Evolutionary conservation across 108 stramenopile species (phyloP), one percentile per base, ranked within the genome.

Genomic region (Epithemia pelagica): DNA sequence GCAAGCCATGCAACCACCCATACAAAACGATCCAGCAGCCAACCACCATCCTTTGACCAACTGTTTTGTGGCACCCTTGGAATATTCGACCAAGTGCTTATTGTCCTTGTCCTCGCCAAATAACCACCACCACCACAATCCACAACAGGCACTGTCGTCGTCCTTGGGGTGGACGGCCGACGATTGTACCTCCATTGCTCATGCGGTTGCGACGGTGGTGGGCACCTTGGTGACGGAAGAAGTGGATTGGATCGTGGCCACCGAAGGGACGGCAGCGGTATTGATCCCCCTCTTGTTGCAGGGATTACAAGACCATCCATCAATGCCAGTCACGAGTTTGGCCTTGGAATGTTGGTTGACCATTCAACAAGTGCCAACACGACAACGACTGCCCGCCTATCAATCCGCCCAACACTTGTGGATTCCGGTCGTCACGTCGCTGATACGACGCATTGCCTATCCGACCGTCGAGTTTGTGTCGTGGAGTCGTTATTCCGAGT

Each of bases 331-430:
- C 3, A 74, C 77, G 22, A 53, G 78, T 51, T 65, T 72, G 1
- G 75, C 75, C 10, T 62, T 82, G 32, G 85, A 87, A 61, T 76
- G 75, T 31, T 87, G 83, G 83, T 66, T 87, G 61, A 74, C 79
- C 25, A 51, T 87, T 24, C 83, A 84, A 70, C 83, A 87, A 62
- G 73, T 79, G n/a, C 78, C 81, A 30, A 73, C 71, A 1, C 24
- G 32, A 0, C 75, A 78, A 32, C 65, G 86, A 58, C 75, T 79
- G 58, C 62, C 70, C 20, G 29, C 58, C 24, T 78, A 78, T 62
- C 54, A 30, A 28, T 22, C 55, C 29, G 69, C 76, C 0, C n/a
- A n/a, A 46, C 37, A 5, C 37, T 66, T 87, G 60, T 82, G 70
- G 53, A 26, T 15, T 62, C 51, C 66, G 53, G 61, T 87, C 24